A percentile compares a stretch with the other conserved stretches of the same genome.
Conservation (phyloP, 2,329 filamentous ascomycete genomes). For the Colletotrichum costaricense region DNA sequence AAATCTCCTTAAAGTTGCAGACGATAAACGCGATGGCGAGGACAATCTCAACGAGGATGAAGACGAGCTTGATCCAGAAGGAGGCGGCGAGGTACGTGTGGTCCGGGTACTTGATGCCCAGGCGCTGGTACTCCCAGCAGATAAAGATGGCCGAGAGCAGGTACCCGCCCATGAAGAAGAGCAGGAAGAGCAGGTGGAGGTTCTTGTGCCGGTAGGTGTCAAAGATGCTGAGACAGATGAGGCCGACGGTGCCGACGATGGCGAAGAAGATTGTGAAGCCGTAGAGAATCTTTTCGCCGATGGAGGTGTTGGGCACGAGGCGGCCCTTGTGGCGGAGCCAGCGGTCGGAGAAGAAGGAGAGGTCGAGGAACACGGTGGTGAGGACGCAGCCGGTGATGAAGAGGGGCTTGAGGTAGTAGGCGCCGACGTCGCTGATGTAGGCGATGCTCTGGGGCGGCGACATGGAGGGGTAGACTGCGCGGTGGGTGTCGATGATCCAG, state of each 20-base stretch:
- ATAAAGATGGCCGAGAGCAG: slow-evolving; percentile 87
- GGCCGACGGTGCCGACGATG: slow-evolving; percentile 78
- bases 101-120: slow-evolving; percentile 80
- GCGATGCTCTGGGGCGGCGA: slow-evolving; percentile 67
- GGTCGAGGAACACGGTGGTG: slow-evolving; percentile 83
- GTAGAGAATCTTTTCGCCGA: slow-evolving; percentile 71
- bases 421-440: slow-evolving; percentile 78
- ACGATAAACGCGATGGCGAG: slow-evolving; percentile 81
- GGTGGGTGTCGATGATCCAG: slow-evolving; percentile 70
- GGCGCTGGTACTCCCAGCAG: slow-evolving; percentile 88
- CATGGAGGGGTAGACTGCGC: slow-evolving; percentile 72
- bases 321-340: slow-evolving; percentile 86
- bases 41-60: slow-evolving; percentile 82
- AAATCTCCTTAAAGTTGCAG: slow-evolving; percentile 56
- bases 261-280: slow-evolving; percentile 74
- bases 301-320: slow-evolving; percentile 77
- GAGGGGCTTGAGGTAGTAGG: slow-evolving; percentile 74
- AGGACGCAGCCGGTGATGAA: slow-evolving; percentile 79
- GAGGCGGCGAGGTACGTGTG: slow-evolving; percentile 79
- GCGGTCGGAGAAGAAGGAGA: slow-evolving; percentile 83
- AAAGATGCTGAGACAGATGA: slow-evolving; percentile 88
- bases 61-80: slow-evolving; percentile 88
- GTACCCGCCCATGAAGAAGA: slow-evolving; percentile 88
- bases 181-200: slow-evolving; percentile 81
- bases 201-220: slow-evolving; percentile 77